A percentile compares a stretch with the other conserved stretches of the same genome.
Conservation (phyloP, 805 yeast species). For the Ogataea pignaliae region DNA sequence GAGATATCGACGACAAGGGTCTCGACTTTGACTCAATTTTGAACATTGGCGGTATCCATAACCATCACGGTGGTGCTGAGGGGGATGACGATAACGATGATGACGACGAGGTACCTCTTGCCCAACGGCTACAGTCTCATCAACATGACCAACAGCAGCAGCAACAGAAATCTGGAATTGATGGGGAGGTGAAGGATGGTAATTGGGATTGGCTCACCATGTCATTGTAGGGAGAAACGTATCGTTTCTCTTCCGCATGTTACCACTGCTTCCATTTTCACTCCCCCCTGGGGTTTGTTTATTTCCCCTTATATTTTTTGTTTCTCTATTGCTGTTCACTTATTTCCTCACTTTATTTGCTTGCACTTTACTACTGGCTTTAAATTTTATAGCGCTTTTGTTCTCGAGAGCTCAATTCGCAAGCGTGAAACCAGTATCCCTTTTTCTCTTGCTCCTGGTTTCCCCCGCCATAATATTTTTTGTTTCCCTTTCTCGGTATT, state of each 20-base stretch:
- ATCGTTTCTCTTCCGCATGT: neutral
- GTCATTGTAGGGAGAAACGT: conserved; percentile 28
- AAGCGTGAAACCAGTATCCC: too few relatives aligned
- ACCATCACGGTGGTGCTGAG: conserved; percentile 5
- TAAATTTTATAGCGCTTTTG: too few relatives aligned
- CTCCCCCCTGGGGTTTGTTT: neutral
- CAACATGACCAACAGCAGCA: too few relatives aligned
- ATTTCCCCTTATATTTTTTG: neutral
- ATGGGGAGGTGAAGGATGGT: conserved; percentile 6
- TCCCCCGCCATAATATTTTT: too few relatives aligned
- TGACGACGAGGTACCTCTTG: conserved; percentile 2
- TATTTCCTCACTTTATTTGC: too few relatives aligned
- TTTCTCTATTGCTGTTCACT: too few relatives aligned
- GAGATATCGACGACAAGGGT: conserved; percentile 9
- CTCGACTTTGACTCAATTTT: conserved; percentile 23
- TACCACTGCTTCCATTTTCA: neutral
- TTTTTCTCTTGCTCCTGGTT: too few relatives aligned
- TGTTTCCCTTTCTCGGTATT: neutral
- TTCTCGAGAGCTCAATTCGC: too few relatives aligned
- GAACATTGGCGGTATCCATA: conserved; percentile 6
- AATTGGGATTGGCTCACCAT: conserved; percentile 47
- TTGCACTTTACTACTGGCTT: too few relatives aligned
- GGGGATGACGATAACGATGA: conserved; percentile 1
- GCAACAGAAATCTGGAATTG: neutral
- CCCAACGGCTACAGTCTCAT: neutral